Conservation (phyloP, 257 asterid genomes). For the Fraxinus pennsylvanica region DNA sequence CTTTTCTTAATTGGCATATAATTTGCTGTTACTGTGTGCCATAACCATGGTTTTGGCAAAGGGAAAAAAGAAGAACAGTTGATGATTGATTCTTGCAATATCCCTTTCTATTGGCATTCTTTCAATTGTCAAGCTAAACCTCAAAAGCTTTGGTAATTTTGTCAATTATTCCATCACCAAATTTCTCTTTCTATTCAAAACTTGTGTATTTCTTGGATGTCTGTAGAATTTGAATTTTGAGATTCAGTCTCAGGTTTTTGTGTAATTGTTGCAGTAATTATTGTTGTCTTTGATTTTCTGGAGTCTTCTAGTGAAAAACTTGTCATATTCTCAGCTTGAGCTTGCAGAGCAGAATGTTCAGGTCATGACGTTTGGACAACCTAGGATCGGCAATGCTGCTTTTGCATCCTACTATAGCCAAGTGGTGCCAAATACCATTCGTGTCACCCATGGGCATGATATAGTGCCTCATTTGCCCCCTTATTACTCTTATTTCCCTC, state of each 20-base stretch:
- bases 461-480: conserved; percentile 99
- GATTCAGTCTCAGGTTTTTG: background rate
- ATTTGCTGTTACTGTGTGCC: background rate
- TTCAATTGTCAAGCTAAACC: conserved; percentile 3
- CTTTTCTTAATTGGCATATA: conserved; percentile 7
- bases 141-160: conserved; percentile 2
- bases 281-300: background rate
- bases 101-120: background rate
- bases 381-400: conserved; percentile 86
- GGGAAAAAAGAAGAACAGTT: background rate
- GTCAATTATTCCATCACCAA: background rate
- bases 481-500: conserved; percentile 65
- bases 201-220: background rate
- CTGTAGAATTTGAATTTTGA: conserved; percentile 3
- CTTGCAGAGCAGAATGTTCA: conserved; percentile 61
- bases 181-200: conserved; percentile 9
- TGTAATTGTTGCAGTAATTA: conserved; percentile 8
- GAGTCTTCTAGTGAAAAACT: conserved; percentile 13
- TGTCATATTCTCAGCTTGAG: conserved; percentile 53
- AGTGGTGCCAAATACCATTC: conserved; percentile 72
- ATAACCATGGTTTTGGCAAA: background rate
- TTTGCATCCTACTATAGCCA: conserved; percentile 70
- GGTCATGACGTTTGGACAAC: conserved; percentile 95
- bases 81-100: conserved; percentile 7
- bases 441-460: conserved; percentile 83